Conservation (phyloP, 805 yeast genomes). For the Kodamaea jinghongensis region DNA sequence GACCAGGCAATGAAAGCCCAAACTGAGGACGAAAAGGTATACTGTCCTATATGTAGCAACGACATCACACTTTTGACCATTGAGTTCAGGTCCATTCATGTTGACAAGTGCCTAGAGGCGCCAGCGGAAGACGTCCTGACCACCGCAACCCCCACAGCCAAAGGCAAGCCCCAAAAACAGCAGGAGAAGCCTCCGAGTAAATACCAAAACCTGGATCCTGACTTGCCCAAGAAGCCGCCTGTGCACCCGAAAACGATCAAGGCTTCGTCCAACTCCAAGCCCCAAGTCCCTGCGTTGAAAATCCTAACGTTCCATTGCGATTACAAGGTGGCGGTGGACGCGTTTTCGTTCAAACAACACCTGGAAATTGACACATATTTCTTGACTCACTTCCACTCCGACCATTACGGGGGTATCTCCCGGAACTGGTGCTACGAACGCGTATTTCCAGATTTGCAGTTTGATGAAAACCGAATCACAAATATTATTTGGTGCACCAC, state of each 20-base stretch:
- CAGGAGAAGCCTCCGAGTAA: background rate
- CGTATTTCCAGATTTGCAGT: constrained; percentile 28
- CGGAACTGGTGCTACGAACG: constrained; percentile 64
- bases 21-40: constrained; percentile 5
- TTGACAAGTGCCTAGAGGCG: constrained; percentile 28
- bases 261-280: constrained; percentile 21
- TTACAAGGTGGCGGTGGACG: constrained; percentile 59
- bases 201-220: constrained; percentile 1
- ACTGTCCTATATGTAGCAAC: constrained; percentile 54
- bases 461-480: constrained; percentile 17
- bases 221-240: background rate
- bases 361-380: constrained; percentile 51
- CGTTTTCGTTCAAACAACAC: constrained; percentile 52
- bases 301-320: constrained; percentile 40
- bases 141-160: constrained; percentile 5
- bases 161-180: background rate
- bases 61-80: constrained; percentile 38
- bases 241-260: constrained; percentile 8
- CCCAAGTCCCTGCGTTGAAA: constrained; percentile 53
- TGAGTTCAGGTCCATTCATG: constrained; percentile 50
- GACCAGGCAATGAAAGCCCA: background rate
- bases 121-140: background rate
- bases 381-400: constrained; percentile 86
- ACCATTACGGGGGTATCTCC: constrained; percentile 86
- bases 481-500: constrained; percentile 72